Evolutionary conservation across 2,329 filamentous ascomycete genomes (phyloP).

Genomic region (Zelopaecilomyces penicillatus): DNA sequence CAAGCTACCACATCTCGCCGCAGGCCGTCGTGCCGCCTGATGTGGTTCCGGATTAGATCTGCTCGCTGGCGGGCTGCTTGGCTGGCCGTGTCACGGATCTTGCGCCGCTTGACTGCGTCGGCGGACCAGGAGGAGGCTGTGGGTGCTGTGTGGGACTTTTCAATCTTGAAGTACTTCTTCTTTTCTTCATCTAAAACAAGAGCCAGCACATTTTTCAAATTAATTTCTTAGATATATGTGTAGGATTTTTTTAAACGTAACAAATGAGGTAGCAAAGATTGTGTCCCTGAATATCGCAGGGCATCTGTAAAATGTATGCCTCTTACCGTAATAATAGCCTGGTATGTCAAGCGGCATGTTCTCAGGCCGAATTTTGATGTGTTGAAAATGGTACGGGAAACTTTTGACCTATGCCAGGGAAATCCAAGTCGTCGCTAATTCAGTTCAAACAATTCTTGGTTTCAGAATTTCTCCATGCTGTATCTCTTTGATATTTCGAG

Average conservation of each 20-base stretch:
- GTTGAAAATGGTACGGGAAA: too few relatives aligned
- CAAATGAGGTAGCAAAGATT: too few relatives aligned
- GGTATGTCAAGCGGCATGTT: slow-evolving; percentile 36
- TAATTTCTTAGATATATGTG: background rate
- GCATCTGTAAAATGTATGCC: background rate
- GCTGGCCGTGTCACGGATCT: slow-evolving; percentile 31
- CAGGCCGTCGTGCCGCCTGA: slow-evolving; percentile 29
- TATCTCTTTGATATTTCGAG: too few relatives aligned
- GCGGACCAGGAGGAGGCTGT: slow-evolving; percentile 44
- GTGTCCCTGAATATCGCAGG: too few relatives aligned
- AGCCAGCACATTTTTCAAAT: background rate
- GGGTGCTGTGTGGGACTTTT: slow-evolving; percentile 47
- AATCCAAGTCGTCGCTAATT: too few relatives aligned
- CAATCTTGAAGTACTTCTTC: slow-evolving; percentile 61
- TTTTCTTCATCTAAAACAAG: slow-evolving; percentile 41
- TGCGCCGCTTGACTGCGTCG: slow-evolving; percentile 50
- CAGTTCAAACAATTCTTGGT: too few relatives aligned
- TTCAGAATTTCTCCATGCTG: too few relatives aligned
- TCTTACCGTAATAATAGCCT: slow-evolving; percentile 46
- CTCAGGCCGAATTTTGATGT: background rate
- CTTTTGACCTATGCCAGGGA: too few relatives aligned
- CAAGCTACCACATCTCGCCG: slow-evolving; percentile 24
- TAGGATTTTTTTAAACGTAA: slow-evolving; percentile 2
- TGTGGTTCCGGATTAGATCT: slow-evolving; percentile 26
- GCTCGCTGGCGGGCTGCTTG: slow-evolving; percentile 18